phyloP scores from a whole-genome alignment of 2,329 filamentous ascomycete species.

The Cordyceps cicadae region DNA sequence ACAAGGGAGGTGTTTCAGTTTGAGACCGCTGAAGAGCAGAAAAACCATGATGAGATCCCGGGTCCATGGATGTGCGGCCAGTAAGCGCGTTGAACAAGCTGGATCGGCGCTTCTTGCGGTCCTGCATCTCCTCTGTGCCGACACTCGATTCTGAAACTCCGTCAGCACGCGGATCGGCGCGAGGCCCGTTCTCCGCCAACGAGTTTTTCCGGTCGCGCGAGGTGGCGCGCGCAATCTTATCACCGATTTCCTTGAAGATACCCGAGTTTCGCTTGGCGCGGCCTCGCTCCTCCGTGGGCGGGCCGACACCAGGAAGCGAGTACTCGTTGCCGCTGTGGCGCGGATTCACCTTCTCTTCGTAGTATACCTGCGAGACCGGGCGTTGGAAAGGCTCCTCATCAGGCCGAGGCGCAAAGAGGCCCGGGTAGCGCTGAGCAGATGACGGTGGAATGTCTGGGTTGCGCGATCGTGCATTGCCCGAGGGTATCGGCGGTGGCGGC shows the following conservation, averaged over 20 bases:
- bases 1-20: background rate
- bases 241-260: slow-evolving; percentile 45
- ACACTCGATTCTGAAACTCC: slow-evolving; percentile 37
- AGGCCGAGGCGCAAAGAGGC: slow-evolving; percentile 32
- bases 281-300: slow-evolving; percentile 28
- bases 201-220: slow-evolving; percentile 25
- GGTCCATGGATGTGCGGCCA: slow-evolving; percentile 18
- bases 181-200: slow-evolving; percentile 16
- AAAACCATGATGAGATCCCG: slow-evolving; percentile 1
- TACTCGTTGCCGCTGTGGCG: slow-evolving; percentile 33
- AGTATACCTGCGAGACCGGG: slow-evolving; percentile 10
- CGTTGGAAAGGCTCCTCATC: background rate
- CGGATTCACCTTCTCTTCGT: slow-evolving; percentile 28
- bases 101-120: slow-evolving; percentile 30
- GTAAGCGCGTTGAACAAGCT: slow-evolving; percentile 30
- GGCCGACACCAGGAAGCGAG: slow-evolving; percentile 27
- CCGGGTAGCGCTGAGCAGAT: slow-evolving; percentile 41
- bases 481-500: slow-evolving; percentile 9
- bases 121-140: slow-evolving; percentile 30
- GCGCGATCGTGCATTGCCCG: slow-evolving; percentile 17
- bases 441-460: slow-evolving; percentile 39
- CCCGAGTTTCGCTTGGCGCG: slow-evolving; percentile 31
- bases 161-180: slow-evolving; percentile 19
- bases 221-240: slow-evolving; percentile 29
- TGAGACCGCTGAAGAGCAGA: background rate